Evolutionary conservation across 2,329 filamentous ascomycete genomes (phyloP).

Genomic region (Fusarium sp.): DNA sequence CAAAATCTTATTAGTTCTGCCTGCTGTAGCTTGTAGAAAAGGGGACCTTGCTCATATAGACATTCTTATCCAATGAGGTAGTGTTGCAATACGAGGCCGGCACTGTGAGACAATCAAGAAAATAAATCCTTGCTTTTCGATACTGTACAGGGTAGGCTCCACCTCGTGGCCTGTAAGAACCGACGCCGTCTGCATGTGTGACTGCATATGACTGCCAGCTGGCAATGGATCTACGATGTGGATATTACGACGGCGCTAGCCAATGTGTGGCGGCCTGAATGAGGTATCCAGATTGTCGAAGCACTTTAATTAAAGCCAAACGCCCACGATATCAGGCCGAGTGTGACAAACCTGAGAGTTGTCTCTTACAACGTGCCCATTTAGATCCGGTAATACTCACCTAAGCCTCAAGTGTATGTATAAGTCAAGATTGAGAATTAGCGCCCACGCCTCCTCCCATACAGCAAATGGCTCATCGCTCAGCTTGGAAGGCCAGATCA

Average conservation of each 20-base stretch:
- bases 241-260: conserved; percentile 34
- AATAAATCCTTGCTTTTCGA: not conserved
- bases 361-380: conserved; percentile 17
- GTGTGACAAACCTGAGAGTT: conserved; percentile 18
- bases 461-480: conserved; percentile 1
- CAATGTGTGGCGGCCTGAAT: conserved; percentile 44
- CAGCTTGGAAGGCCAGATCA: conserved; percentile 32
- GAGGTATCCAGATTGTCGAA: conserved; percentile 17
- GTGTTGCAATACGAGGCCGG: not conserved
- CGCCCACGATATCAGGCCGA: conserved; percentile 13
- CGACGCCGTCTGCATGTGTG: conserved; percentile 36
- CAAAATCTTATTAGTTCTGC: not conserved
- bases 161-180: not conserved
- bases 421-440: conserved; percentile 12
- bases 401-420: not conserved
- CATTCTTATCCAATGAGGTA: not conserved
- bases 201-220: conserved; percentile 44
- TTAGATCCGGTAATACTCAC: not conserved
- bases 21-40: not conserved
- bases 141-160: conserved; percentile 27
- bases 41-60: not conserved
- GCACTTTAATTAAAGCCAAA: conserved; percentile 23
- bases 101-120: not conserved
- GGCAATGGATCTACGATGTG: conserved; percentile 36
- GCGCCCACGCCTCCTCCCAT: conserved; percentile 1